Percentiles rank a stretch among this genome's conserved stretches.
Conservation (phyloP, 2,329 filamentous ascomycete species). For the Dothideomycetidae sp. region DNA sequence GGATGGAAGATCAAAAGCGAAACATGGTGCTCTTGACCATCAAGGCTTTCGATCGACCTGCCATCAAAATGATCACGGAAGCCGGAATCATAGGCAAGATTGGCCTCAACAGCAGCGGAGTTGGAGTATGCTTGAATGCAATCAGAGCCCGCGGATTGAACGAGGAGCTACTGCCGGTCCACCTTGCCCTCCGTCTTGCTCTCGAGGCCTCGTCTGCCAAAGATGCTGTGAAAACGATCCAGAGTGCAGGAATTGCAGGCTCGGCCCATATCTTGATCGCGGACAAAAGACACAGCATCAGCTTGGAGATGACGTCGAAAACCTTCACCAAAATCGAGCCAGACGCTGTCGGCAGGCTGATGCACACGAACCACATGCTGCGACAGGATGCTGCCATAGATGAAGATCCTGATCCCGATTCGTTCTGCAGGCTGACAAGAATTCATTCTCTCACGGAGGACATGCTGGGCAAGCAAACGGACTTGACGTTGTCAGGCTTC, state of each 20-base stretch:
- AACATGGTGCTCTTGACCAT: constrained; percentile 39
- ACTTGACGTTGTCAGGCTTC: constrained; percentile 20
- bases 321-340: constrained; percentile 21
- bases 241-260: constrained; percentile 35
- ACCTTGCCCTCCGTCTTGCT: constrained; percentile 42
- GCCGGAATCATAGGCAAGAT: constrained; percentile 52
- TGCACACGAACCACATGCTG: constrained; percentile 34
- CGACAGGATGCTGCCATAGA: constrained; percentile 26
- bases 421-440: constrained; percentile 22
- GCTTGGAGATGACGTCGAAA: constrained; percentile 35
- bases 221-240: constrained; percentile 33
- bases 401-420: constrained; percentile 30
- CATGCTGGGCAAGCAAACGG: constrained; percentile 14
- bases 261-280: constrained; percentile 42
- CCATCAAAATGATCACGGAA: constrained; percentile 44
- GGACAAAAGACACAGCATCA: constrained; percentile 32
- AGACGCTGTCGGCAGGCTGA: constrained; percentile 23
- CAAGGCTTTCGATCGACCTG: constrained; percentile 29
- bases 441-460: constrained; percentile 28
- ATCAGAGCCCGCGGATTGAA: constrained; percentile 44
- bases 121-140: constrained; percentile 48
- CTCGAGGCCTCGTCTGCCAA: constrained; percentile 38
- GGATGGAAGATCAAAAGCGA: constrained; percentile 36
- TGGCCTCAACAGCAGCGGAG: constrained; percentile 44
- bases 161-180: constrained; percentile 39